Percentiles rank a stretch among this genome's conserved stretches.
phyloP scores from a whole-genome alignment of 2,329 filamentous ascomycete genomes.

The Alternaria gansuensis region DNA sequence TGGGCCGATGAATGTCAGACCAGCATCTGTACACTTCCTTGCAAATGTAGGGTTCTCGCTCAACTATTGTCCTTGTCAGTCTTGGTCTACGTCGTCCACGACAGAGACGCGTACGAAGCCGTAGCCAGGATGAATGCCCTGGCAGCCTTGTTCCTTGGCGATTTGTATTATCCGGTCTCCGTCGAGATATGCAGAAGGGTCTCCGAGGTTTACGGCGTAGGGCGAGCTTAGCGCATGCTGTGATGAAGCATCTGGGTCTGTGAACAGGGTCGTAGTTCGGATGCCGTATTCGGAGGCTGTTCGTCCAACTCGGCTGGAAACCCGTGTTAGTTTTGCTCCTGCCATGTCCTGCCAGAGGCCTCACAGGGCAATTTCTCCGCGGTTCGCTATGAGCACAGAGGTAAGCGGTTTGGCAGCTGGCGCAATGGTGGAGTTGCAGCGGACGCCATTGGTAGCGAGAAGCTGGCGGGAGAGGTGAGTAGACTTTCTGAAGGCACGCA shows the following conservation, averaged over 20 bases:
- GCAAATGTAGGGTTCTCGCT: conserved; percentile 95
- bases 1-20: conserved; percentile 92
- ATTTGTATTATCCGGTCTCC: conserved; percentile 90
- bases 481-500: conserved; percentile 50
- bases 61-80: conserved; percentile 56
- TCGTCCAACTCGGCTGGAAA: conserved; percentile 75
- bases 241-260: conserved; percentile 83
- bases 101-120: conserved; percentile 69
- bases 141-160: conserved; percentile 84
- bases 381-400: conserved; percentile 93
- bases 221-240: conserved; percentile 90
- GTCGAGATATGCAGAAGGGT: conserved; percentile 87
- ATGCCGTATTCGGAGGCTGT: conserved; percentile 91
- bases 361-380: conserved; percentile 90
- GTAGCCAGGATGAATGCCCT: conserved; percentile 95
- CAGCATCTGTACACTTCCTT: conserved; percentile 84
- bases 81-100: not conserved
- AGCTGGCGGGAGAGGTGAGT: conserved; percentile 48
- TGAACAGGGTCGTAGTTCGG: conserved; percentile 92
- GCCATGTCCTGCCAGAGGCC: conserved; percentile 19
- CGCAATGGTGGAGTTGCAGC: conserved; percentile 45
- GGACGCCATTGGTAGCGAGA: conserved; percentile 41
- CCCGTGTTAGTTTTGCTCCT: not conserved
- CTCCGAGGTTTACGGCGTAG: conserved; percentile 83
- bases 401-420: conserved; percentile 59